Percentiles rank a stretch among this genome's conserved stretches.
These are phyloP conservation scores for Trichosporon inkin DNA, from an alignment of 1,284 basidiomycete genomes.

Conservation along the genomic window DNA sequence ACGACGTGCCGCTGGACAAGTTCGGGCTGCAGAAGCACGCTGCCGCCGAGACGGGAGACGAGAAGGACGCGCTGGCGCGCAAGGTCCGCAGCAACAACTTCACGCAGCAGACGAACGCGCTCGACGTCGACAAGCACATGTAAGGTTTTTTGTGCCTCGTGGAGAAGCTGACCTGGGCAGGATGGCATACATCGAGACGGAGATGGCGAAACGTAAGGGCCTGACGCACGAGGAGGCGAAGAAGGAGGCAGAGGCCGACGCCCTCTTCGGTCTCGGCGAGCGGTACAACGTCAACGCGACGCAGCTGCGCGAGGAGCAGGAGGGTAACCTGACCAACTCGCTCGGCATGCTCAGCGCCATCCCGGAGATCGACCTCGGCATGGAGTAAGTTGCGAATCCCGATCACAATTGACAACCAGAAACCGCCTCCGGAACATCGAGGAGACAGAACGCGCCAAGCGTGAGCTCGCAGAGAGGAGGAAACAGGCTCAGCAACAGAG, in stretches of 20 bases:
- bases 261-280: constrained; percentile 74
- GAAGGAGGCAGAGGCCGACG: constrained; percentile 56
- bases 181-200: constrained; percentile 97
- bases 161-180: constrained; percentile 51
- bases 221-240: constrained; percentile 48
- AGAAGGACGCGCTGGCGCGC: constrained; percentile 62
- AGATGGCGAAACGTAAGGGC: constrained; percentile 72
- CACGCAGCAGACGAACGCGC: constrained; percentile 89
- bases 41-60: constrained; percentile 44
- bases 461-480: constrained; percentile 66
- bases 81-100: constrained; percentile 85
- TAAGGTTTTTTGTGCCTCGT: constrained; percentile 51
- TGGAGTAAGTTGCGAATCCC: constrained; percentile 70
- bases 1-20: constrained; percentile 50
- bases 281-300: constrained; percentile 52
- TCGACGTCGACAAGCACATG: constrained; percentile 99
- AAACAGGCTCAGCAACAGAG: constrained; percentile 48
- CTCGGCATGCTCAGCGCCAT: constrained; percentile 92
- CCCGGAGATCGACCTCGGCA: constrained; percentile 93
- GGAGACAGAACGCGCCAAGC: constrained; percentile 92
- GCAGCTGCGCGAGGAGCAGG: constrained; percentile 55
- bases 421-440: constrained; percentile 89
- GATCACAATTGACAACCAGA: constrained; percentile 51
- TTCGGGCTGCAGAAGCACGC: constrained; percentile 55
- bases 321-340: constrained; percentile 88